Conservation (phyloP, 495 filamentous ascomycete genomes). For the Melanomma pulvis-pyrius region DNA sequence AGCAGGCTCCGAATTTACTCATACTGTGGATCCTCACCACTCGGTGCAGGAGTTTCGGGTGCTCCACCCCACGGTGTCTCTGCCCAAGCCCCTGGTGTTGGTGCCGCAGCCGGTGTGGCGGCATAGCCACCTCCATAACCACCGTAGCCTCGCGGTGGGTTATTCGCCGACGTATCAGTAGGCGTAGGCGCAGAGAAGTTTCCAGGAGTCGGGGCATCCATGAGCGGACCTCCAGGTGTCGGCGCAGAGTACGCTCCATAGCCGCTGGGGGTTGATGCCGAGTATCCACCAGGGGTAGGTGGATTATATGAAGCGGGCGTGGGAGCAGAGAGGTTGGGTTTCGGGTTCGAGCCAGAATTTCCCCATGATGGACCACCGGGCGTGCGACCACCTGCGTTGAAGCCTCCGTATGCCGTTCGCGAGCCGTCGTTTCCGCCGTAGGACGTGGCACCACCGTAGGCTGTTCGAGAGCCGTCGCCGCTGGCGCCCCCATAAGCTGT, state of each 20-base stretch:
- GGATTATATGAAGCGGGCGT: slow-evolving; percentile 76
- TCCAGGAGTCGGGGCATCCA: slow-evolving; percentile 38
- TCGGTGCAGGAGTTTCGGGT: slow-evolving; percentile 76
- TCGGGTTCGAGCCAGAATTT: slow-evolving; percentile 45
- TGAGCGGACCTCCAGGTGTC: slow-evolving; percentile 44
- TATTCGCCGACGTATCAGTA: slow-evolving; percentile 58
- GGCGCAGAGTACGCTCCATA: slow-evolving; percentile 38
- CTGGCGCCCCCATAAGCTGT: slow-evolving; percentile 76
- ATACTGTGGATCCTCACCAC: slow-evolving; percentile 61
- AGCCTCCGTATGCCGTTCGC: slow-evolving; percentile 62
- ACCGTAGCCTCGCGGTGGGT: slow-evolving; percentile 52
- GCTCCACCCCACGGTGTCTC: slow-evolving; percentile 59
- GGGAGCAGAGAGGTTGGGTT: slow-evolving; percentile 60
- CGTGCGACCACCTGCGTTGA: slow-evolving; percentile 55
- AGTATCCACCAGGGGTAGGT: slow-evolving; percentile 55
- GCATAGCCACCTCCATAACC: slow-evolving; percentile 46
- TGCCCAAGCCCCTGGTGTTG: slow-evolving; percentile 66
- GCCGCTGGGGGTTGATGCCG: slow-evolving; percentile 48
- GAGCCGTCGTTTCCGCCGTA: slow-evolving; percentile 54
- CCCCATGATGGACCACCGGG: slow-evolving; percentile 32
- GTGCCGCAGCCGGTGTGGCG: slow-evolving; percentile 63
- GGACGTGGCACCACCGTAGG: slow-evolving; percentile 60
- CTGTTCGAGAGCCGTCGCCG: slow-evolving; percentile 70
- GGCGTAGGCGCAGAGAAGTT: slow-evolving; percentile 57
- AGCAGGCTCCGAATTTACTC: slow-evolving; percentile 28